Evolutionary conservation across 495 filamentous ascomycete species (phyloP), one percentile per base, ranked within the genome.

Genomic region (Tuber aestivum): DNA sequence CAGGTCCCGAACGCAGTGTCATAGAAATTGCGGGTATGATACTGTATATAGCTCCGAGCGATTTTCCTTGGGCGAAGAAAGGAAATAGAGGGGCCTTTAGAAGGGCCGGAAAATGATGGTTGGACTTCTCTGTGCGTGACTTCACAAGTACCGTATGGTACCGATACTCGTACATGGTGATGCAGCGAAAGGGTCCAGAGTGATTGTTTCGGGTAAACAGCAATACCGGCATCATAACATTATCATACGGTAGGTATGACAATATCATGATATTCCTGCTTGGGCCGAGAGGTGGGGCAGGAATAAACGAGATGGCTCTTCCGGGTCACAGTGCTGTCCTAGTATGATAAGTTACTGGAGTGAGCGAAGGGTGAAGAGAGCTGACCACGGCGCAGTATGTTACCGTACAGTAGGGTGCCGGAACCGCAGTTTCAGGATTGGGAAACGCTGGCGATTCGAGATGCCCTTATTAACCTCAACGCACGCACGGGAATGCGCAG

Each of bases 401-500:
- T n/a, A n/a, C n/a, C n/a, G n/a, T n/a, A n/a, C n/a, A n/a, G n/a
- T 50, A 3, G 42, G 20, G 42, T 21, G 12, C 41, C 41, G 41
- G 10, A 8, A 42, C 41, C n/a, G n/a, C n/a, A 12, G 27, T 14
- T 65, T 65, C 56, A 65, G 27, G 56, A 35, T 65, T 35, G 12
- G 56, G 56, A 65, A 65, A 35, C 20, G 56, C 32, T 35, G 56
- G 56, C 27, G 56, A 65, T 35, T 65, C 6, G 27, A 65, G 56
- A 65, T 65, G 56, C 27, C 1, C 27, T 65, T 20, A 65, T 65
- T 65, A 65, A 65, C 56, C 56, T 65, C 10, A 65, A 65, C 27
- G 27, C 56, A 65, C 56, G 35, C 56, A 35, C 56, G 56, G 56
- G 56, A 65, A 35, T 65, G 56, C 56, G 56, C 56, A 65, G 56